Evolutionary conservation across 1,284 basidiomycete species (phyloP), one percentile per base, ranked within the genome.

Genomic region (Trichosporon coremiiforme): DNA sequence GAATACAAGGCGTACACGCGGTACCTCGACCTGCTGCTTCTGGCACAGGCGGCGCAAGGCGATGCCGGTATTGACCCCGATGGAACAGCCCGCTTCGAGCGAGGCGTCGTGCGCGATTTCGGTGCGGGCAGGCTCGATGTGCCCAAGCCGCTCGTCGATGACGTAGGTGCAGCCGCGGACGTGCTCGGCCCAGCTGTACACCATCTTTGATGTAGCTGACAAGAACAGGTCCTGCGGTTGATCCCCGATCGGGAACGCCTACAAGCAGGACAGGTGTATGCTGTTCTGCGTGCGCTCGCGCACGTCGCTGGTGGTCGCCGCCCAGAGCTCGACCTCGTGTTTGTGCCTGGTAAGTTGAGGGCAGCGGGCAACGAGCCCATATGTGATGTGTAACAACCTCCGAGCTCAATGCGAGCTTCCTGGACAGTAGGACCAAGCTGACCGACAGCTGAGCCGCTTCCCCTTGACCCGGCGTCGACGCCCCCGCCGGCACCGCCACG

Each of bases 1-100:
- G 74, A 75, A 66, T 72, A 67, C 55, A 60, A 65, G 36, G 68
- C 72, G 2, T 75, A 72, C 64, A 71, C 60, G 57, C 69, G 71
- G 8, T 75, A 75, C 70, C 69, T 73, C 31, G 74, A 75, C 65
- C 68, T 72, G n/a, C 66, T 75, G 2, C 68, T 66, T 4, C 65
- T 71, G n/a, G 66, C 69, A 9, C 67, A 72, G n/a, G 68, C 70
- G 15, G 57, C 64, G 31, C 41, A 66, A n/a, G 65, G 63, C 4
- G 50, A 60, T 22, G 36, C 38, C 22, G 69, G 64, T 7, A 60
- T 70, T 25, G 72, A 66, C 17, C 67, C 69, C 0, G 73, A 74
- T 62, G 71, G 71, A 4, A 68, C 47, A 1, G 68, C 69, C 1
- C 68, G 67, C 36, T 74, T 75, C 35, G 71, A 71, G 25, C 73